Evolutionary conservation across 768 basidiomycete genomes (phyloP).

Genomic region (Russula earlei): DNA sequence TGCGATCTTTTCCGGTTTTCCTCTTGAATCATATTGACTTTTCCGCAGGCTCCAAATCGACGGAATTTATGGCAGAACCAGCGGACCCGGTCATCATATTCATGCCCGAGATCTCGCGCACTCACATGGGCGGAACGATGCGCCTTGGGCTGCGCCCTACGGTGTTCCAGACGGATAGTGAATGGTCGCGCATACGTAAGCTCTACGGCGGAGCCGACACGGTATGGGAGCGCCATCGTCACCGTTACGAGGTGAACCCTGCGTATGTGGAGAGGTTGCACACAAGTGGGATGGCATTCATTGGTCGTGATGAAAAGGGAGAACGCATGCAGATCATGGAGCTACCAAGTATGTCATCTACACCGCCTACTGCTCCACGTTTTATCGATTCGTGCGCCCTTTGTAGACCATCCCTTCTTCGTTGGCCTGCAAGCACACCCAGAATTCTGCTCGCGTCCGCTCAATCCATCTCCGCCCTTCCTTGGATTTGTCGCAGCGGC

Average conservation of each 20-base stretch:
- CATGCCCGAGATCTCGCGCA: slow-evolving; percentile 98
- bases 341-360: slow-evolving; percentile 50
- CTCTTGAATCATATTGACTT: slow-evolving; percentile 5
- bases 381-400: background rate
- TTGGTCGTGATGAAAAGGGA: slow-evolving; percentile 90
- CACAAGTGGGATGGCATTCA: slow-evolving; percentile 62
- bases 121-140: slow-evolving; percentile 99
- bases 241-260: slow-evolving; percentile 95
- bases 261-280: slow-evolving; percentile 65
- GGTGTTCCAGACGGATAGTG: slow-evolving; percentile 65
- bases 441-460: slow-evolving; percentile 94
- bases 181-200: slow-evolving; percentile 65
- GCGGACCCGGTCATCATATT: slow-evolving; percentile 78
- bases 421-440: slow-evolving; percentile 94
- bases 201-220: slow-evolving; percentile 75
- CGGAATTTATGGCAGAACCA: slow-evolving; percentile 61
- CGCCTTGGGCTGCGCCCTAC: slow-evolving; percentile 96
- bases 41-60: slow-evolving; percentile 66
- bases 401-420: slow-evolving; percentile 85
- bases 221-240: slow-evolving; percentile 95
- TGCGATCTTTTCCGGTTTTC: slow-evolving; percentile 16
- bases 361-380: background rate
- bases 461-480: slow-evolving; percentile 97
- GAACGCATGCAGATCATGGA: slow-evolving; percentile 98
- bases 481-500: slow-evolving; percentile 91